Percentiles rank a stretch among this genome's conserved stretches.
Evolutionary conservation across 2,329 filamentous ascomycete species (phyloP).

Genomic region (Pseudogymnoascus sp.): DNA sequence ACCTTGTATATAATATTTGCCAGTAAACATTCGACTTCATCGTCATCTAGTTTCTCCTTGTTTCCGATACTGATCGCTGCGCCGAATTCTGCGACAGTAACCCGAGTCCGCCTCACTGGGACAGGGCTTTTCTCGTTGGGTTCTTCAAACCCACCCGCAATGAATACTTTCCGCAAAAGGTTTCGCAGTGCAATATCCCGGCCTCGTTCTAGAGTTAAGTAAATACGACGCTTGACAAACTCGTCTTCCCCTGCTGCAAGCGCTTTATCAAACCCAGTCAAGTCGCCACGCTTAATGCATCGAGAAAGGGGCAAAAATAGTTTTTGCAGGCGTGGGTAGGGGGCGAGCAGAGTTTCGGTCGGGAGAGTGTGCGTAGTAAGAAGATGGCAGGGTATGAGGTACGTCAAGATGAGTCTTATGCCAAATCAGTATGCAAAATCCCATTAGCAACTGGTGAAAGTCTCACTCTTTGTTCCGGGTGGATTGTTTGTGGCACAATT

Average conservation of each 20-base stretch:
- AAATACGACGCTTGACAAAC: slow-evolving; percentile 88
- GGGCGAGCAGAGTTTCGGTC: slow-evolving; percentile 58
- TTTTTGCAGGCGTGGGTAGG: slow-evolving; percentile 65
- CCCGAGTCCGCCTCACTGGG: slow-evolving; percentile 61
- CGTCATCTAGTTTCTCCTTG: slow-evolving; percentile 61
- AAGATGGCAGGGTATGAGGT: slow-evolving; percentile 87
- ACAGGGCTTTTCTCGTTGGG: slow-evolving; percentile 58
- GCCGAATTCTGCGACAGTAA: slow-evolving; percentile 76
- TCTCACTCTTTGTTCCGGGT: slow-evolving; percentile 71
- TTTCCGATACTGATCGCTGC: slow-evolving; percentile 72
- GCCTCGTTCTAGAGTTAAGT: slow-evolving; percentile 84
- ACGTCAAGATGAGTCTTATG: slow-evolving; percentile 75
- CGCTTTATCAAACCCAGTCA: slow-evolving; percentile 75
- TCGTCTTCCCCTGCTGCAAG: slow-evolving; percentile 78
- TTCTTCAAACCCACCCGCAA: slow-evolving; percentile 75
- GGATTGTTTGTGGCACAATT: slow-evolving; percentile 66
- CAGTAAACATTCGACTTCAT: slow-evolving; percentile 91
- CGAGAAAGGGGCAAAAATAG: slow-evolving; percentile 70
- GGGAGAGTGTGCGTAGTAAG: slow-evolving; percentile 83
- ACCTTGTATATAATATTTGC: slow-evolving; percentile 99
- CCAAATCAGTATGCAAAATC: slow-evolving; percentile 5
- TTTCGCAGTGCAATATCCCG: slow-evolving; percentile 90
- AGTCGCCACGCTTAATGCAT: slow-evolving; percentile 75
- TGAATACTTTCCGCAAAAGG: slow-evolving; percentile 81
- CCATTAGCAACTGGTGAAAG: neutral